phyloP scores from a whole-genome alignment of 1,284 basidiomycete species.

The Ustilago cynodontis region DNA sequence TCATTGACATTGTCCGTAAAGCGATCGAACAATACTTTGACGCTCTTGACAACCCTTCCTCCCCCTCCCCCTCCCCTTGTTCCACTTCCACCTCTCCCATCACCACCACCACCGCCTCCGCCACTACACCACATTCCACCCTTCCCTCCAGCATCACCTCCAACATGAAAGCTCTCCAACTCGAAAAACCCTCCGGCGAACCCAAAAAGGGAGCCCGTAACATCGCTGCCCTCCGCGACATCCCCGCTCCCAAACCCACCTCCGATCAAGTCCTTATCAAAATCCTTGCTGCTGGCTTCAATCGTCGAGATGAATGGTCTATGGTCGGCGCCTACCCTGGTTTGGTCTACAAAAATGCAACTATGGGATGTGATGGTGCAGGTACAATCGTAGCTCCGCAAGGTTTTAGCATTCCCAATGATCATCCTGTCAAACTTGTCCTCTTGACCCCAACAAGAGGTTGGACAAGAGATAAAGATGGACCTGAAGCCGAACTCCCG shows the following conservation, averaged over 20 bases:
- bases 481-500: conserved; percentile 63
- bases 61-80: not conserved
- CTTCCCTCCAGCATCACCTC: conserved; percentile 17
- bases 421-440: conserved; percentile 71
- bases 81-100: not conserved
- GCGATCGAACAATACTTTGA: conserved; percentile 55
- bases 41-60: conserved; percentile 24
- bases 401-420: conserved; percentile 25
- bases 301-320: conserved; percentile 83
- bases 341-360: conserved; percentile 75
- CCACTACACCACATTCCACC: not conserved
- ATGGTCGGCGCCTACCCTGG: conserved; percentile 79
- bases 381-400: conserved; percentile 32
- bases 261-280: conserved; percentile 57
- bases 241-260: conserved; percentile 41
- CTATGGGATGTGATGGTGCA: conserved; percentile 80
- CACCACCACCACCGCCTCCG: not conserved
- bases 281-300: conserved; percentile 78
- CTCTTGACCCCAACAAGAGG: conserved; percentile 81
- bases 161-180: conserved; percentile 60
- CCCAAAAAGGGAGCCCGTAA: conserved; percentile 55
- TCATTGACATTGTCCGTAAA: conserved; percentile 44
- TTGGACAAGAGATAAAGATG: conserved; percentile 79
- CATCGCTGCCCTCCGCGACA: conserved; percentile 44
- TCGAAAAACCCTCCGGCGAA: conserved; percentile 46